A percentile compares a stretch with the other conserved stretches of the same genome.
Conservation (phyloP, 2,329 filamentous ascomycete genomes). For the Calonectria crousiana region DNA sequence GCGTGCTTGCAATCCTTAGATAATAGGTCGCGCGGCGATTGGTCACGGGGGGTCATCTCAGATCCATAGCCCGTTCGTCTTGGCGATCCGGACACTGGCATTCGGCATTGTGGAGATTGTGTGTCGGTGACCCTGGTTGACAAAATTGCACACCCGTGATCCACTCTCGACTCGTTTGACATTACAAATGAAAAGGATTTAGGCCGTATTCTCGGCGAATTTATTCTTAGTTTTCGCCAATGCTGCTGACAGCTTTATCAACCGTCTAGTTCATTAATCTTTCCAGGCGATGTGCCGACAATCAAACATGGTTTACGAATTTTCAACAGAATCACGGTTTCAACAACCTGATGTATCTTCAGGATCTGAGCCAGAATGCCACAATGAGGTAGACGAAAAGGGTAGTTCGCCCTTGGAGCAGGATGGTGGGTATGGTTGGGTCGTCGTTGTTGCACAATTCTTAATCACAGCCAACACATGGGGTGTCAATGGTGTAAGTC, state of each 20-base stretch:
- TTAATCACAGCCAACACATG: conserved; percentile 12
- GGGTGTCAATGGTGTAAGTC: conserved; percentile 12
- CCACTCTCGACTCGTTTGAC: not conserved
- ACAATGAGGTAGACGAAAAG: not conserved
- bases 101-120: conserved; percentile 9
- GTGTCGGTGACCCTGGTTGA: not conserved
- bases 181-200: not conserved
- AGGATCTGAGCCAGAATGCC: not conserved
- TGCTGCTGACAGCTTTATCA: not conserved
- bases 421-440: conserved; percentile 12
- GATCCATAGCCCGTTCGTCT: not conserved
- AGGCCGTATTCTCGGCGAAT: not conserved
- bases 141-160: conserved; percentile 2
- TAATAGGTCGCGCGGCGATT: not conserved
- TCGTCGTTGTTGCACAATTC: conserved; percentile 4
- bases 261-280: not conserved
- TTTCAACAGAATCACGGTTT: not conserved
- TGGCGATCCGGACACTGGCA: not conserved
- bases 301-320: conserved; percentile 1
- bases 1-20: not conserved
- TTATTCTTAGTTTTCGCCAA: not conserved
- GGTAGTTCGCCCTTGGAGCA: not conserved
- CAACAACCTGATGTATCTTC: not conserved
- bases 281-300: not conserved
- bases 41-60: not conserved